Evolutionary conservation across 306 rosid genomes (phyloP), one percentile per base, ranked within the genome.

Genomic region (Delonix regia): DNA sequence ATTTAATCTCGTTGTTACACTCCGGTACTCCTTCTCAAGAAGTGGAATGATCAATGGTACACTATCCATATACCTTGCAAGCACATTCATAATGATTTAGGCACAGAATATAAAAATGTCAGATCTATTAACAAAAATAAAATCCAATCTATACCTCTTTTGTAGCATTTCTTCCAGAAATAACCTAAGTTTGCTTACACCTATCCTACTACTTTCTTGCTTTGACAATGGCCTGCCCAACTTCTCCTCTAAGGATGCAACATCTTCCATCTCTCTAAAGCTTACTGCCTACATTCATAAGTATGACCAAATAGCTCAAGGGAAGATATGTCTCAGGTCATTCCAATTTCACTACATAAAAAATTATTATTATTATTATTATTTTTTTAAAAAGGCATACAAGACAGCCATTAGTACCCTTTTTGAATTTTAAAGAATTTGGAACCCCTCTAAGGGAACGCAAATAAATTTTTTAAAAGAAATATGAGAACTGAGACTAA

Each of bases 31-130:
- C 93, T 93, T 95, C 85, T 95, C 99, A 65, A 95, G 99, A 83
- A 95, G 99, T 55, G 99, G 97, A 85, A 95, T 85, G 85, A 95
- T 93, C 82, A 88, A 73, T 19, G 98, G 99, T 48, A 95, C 91
- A 6, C 86, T 92, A 78, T 85, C 91, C 93, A 95, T 89, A 81
- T 95, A 95, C 97, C 99, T 94, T 73, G 83, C 81, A 87, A 64
- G 75, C 27, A 74, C 81, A 80, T 68, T 82, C 48, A 75, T 56
- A 82, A 79, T 75, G 55, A 82, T 47, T 74, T 56, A 86, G 55
- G 45, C 60, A 75, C 21, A 44, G 55, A 72, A 75, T 68, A 39
- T 38, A 73, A 83, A 25, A 74, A 34, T 44, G 48, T n/a, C 71
- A 69, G 30, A 82, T 53, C 15, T 53, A 36, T 51, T 22, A 60